Percentiles rank a stretch among this genome's conserved stretches.
Conservation (phyloP, 208 protist genomes). For the Leptomonas seymouri region DNA sequence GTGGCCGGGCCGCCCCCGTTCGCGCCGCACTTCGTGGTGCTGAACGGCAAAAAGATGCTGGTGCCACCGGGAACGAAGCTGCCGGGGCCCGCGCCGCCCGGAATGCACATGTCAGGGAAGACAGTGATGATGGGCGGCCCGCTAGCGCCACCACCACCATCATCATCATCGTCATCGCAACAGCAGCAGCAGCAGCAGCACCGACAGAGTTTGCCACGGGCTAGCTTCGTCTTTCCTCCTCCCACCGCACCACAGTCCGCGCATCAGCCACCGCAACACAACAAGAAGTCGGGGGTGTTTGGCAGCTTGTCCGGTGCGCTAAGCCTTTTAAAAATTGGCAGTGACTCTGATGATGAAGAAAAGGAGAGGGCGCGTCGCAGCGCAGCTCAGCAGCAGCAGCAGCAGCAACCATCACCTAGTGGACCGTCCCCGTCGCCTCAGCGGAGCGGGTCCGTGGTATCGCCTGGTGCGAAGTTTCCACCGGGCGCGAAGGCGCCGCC, state of each 20-base stretch:
- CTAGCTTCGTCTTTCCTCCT: conserved; percentile 5
- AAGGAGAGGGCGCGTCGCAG: neutral
- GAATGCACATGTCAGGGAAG: conserved; percentile 1
- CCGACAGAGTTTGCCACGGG: neutral
- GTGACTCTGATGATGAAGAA: neutral
- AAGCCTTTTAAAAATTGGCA: conserved; percentile 15
- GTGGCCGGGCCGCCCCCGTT: neutral
- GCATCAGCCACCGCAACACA: neutral
- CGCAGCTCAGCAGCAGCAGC: conserved; percentile 6
- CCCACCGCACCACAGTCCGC: neutral
- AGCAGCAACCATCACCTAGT: neutral
- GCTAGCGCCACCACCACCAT: too few relatives aligned
- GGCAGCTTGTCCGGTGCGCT: conserved; percentile 9
- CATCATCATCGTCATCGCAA: neutral
- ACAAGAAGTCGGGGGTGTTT: conserved; percentile 4
- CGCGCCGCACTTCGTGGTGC: conserved; percentile 24
- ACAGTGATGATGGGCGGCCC: conserved; percentile 31
- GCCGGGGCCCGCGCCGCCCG: neutral
- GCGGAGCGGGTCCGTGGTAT: conserved; percentile 1
- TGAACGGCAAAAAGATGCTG: conserved; percentile 31
- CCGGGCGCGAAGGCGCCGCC: conserved; percentile 2
- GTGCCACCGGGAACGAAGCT: conserved; percentile 21
- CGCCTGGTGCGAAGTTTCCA: conserved; percentile 14
- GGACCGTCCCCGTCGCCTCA: neutral
- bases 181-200: conserved; percentile 3